Evolutionary conservation across 768 basidiomycete species (phyloP), one percentile per base, ranked within the genome.

Genomic region (Lactarius vividus): DNA sequence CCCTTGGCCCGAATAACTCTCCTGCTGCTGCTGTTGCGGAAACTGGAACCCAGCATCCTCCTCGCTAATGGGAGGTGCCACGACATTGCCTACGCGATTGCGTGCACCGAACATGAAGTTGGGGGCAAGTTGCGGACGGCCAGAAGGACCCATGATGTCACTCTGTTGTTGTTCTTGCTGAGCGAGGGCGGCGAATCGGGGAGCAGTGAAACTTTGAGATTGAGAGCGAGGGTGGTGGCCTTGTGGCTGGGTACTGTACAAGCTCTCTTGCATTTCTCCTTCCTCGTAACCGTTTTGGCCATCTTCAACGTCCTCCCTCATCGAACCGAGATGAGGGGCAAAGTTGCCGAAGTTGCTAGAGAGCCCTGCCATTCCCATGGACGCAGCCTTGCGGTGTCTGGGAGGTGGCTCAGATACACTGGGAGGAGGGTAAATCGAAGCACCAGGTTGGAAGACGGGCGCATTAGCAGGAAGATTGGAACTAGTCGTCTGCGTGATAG

Each of bases 101-200:
- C 81, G 80, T 62, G 79, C 85, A 57, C 94, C 95, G 75, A 96
- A 97, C 82, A 89, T 93, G 77, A 97, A 96, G 57, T 83, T 82
- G n/a, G 94, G 94, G 13, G 93, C 92, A 44, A 96, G 85, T 74
- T 95, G 93, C 44, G 93, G 94, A 68, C 94, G 87, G 54, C 92
- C 89, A 33, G 88, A 84, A 18, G 91, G 85, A 37, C 91, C 88
- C 58, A 89, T 71, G 63, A 79, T 53, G 68, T 90, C 86, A 46
- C 72, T 71, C 33, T 68, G 61, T 57, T 57, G 63, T 53, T 79
- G 77, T 69, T 84, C 84, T 68, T 92, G 87, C 74, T 89, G 88
- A 71, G 88, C 91, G 71, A 88, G 81, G 62, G 87, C 91, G 20
- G 88, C 91, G 73, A 96, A 96, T 29, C 95, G 88, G 33, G 95